Evolutionary conservation across 257 asterid species (phyloP), one percentile per base, ranked within the genome.

Genomic region (Osmanthus fragrans): DNA sequence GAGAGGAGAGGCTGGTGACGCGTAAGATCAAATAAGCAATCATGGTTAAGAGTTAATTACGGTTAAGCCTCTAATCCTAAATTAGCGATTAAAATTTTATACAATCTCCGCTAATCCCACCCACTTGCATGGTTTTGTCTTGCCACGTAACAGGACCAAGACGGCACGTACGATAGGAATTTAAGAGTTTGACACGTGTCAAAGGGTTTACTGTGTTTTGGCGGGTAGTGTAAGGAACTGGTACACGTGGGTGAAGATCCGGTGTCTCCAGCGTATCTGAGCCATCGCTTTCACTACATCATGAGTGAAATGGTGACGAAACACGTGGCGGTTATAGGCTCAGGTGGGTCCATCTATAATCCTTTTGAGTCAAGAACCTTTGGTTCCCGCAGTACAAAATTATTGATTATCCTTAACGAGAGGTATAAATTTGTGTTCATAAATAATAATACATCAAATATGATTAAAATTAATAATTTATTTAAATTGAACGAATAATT

Each of bases 241-340:
- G 77, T 83, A 76, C 88, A 82, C 86, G 92, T 84, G 88, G 86
- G 40, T 13, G 16, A 3, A 30, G 80, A 80, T 78, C 73, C 37
- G 54, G n/a, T 79, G 82, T 68, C 49, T 19, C 76, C 29, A n/a
- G 23, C 27, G 78, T 74, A 85, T 82, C 84, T 71, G 80, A 34
- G 76, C 84, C 80, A 84, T 88, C 86, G 70, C 76, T 80, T 74
- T 75, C 85, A 39, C 72, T 73, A 36, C 65, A 5, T 23, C 34
- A 29, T n/a, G 7, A 3, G 5, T 18, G 0, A 18, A 0, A 10
- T 12, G 23, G 77, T 75, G 78, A 82, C 82, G 76, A 3, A 47
- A 74, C 56, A 88, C 88, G 89, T 87, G 76, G 76, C 66, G 15
- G 39, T 63, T 69, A n/a, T 1, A 7, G 16, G 12, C 54, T 70